Conservation (phyloP, 495 filamentous ascomycete genomes). For the Trichoderma asperelloides region DNA sequence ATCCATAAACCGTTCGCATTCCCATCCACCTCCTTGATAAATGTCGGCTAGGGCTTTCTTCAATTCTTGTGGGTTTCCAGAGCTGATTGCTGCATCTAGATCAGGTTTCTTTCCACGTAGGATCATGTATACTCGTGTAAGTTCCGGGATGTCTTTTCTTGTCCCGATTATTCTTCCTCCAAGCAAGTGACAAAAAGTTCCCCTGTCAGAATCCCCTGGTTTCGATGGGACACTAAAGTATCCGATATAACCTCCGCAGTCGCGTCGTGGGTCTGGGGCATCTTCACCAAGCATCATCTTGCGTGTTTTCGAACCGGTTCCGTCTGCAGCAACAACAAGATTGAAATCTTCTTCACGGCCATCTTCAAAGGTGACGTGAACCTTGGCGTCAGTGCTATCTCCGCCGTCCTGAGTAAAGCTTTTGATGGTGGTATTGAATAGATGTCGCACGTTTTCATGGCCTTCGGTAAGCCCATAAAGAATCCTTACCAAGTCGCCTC, state of each 20-base stretch:
- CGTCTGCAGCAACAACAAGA: background rate
- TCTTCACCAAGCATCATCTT: constrained; percentile 24
- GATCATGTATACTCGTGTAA: constrained; percentile 20
- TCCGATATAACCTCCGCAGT: constrained; percentile 22
- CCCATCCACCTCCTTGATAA: constrained; percentile 39
- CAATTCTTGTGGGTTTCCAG: constrained; percentile 18
- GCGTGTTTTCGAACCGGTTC: constrained; percentile 19
- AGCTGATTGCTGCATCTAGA: constrained; percentile 14
- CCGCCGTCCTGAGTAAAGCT: constrained; percentile 18
- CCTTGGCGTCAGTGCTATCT: constrained; percentile 10
- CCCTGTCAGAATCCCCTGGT: constrained; percentile 16
- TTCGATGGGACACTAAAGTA: constrained; percentile 31
- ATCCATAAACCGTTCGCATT: constrained; percentile 30
- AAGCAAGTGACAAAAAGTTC: constrained; percentile 15
- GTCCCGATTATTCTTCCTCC: constrained; percentile 21
- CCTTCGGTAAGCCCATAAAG: constrained; percentile 32
- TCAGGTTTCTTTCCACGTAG: constrained; percentile 10
- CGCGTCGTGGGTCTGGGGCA: constrained; percentile 19
- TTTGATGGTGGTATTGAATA: constrained; percentile 32
- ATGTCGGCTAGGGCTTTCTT: constrained; percentile 31
- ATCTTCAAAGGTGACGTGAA: constrained; percentile 30
- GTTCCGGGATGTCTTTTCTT: constrained; percentile 18
- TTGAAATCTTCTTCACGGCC: constrained; percentile 13
- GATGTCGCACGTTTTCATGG: constrained; percentile 30
- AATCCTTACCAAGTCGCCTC: constrained; percentile 41